These are phyloP conservation scores for Nemania serpens DNA, from an alignment of 2,329 filamentous ascomycete genomes.

Conservation along the genomic window DNA sequence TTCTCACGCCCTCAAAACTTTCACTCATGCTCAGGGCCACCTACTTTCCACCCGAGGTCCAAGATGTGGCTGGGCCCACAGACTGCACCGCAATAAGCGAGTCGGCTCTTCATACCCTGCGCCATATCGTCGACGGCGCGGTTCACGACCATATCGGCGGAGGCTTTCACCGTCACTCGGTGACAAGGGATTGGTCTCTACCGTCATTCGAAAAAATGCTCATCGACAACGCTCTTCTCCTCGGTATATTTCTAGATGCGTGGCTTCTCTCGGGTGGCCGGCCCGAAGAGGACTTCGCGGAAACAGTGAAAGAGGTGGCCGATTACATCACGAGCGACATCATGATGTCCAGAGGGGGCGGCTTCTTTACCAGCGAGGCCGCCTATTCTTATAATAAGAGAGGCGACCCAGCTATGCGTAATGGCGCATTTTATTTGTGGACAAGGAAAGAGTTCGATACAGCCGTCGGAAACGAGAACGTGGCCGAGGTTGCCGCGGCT, in stretches of 20 bases:
- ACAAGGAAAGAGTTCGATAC: slow-evolving; percentile 83
- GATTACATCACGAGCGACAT: slow-evolving; percentile 80
- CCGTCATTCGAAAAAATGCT: slow-evolving; percentile 98
- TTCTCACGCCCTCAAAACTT: slow-evolving; percentile 84
- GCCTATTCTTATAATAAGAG: slow-evolving; percentile 79
- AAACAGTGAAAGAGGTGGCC: slow-evolving; percentile 79
- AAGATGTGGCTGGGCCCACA: slow-evolving; percentile 83
- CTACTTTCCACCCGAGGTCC: slow-evolving; percentile 71
- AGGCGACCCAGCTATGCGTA: slow-evolving; percentile 80
- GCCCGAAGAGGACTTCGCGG: slow-evolving; percentile 72
- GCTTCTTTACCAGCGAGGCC: slow-evolving; percentile 86
- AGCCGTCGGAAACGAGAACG: slow-evolving; percentile 67
- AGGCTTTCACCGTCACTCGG: slow-evolving; percentile 75
- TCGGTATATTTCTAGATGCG: slow-evolving; percentile 84
- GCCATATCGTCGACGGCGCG: slow-evolving; percentile 67
- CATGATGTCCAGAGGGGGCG: slow-evolving; percentile 70
- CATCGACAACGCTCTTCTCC: slow-evolving; percentile 85
- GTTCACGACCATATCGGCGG: slow-evolving; percentile 61
- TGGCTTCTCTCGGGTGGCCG: slow-evolving; percentile 64
- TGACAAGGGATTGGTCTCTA: slow-evolving; percentile 89
- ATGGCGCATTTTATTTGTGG: slow-evolving; percentile 96
- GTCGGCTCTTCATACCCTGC: slow-evolving; percentile 82
- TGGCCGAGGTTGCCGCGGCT: slow-evolving; percentile 74
- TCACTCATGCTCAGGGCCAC: slow-evolving; percentile 78
- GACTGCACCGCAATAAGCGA: slow-evolving; percentile 74